These are phyloP conservation scores for Auriscalpium vulgare DNA, from an alignment of 768 basidiomycete species.

Conservation along the genomic window DNA sequence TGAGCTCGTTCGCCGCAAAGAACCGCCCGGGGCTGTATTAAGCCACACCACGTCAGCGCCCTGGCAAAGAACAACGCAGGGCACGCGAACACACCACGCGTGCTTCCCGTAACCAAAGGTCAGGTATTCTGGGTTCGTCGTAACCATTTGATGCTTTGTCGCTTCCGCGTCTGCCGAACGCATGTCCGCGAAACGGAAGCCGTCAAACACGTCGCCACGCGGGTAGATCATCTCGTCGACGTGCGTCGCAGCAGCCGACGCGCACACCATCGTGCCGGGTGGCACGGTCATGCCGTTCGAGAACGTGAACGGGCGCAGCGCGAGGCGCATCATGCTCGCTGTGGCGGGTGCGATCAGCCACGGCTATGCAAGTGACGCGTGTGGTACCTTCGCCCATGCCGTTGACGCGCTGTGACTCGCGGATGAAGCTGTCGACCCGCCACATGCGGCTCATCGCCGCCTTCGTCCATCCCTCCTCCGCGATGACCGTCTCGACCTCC, in stretches of 20 bases:
- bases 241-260: constrained; percentile 25
- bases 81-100: constrained; percentile 17
- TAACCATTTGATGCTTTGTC: not conserved
- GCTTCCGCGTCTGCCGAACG: too few relatives aligned
- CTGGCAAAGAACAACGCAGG: not conserved
- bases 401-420: constrained; percentile 23
- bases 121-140: constrained; percentile 12
- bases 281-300: constrained; percentile 37
- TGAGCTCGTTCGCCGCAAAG: constrained; percentile 28
- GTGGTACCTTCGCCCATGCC: constrained; percentile 17
- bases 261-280: constrained; percentile 27
- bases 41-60: not conserved
- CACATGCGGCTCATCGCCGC: constrained; percentile 21
- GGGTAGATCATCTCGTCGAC: constrained; percentile 23
- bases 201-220: constrained; percentile 31
- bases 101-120: constrained; percentile 20
- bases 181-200: constrained; percentile 28
- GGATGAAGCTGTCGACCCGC: constrained; percentile 29
- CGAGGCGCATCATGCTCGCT: constrained; percentile 25
- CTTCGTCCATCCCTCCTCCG: constrained; percentile 26
- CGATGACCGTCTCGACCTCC: constrained; percentile 23
- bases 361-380: not conserved
- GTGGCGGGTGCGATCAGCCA: not conserved
- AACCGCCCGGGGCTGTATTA: constrained; percentile 26
- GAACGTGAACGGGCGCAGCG: constrained; percentile 32